Percentiles rank a stretch among this genome's conserved stretches.
phyloP scores from a whole-genome alignment of 257 asterid genomes.

The Nicotiana obtusifolia region DNA sequence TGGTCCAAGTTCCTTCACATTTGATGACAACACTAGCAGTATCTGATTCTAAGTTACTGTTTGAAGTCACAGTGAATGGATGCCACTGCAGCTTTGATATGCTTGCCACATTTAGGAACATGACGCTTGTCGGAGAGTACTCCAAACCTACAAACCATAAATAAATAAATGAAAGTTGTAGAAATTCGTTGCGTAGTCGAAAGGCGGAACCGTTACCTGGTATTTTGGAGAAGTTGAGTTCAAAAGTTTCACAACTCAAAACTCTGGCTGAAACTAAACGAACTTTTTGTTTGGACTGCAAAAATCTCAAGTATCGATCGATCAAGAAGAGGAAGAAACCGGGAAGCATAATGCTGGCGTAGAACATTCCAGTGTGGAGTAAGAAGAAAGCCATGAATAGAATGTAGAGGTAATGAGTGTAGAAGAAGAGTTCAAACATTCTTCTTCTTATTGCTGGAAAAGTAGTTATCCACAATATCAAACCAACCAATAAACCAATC shows the following conservation, averaged over 20 bases:
- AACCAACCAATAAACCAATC: slow-evolving; percentile 54
- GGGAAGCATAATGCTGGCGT: slow-evolving; percentile 89
- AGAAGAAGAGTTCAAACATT: slow-evolving; percentile 74
- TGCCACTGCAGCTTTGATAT: slow-evolving; percentile 97
- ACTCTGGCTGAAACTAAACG: slow-evolving; percentile 57
- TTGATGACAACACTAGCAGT: slow-evolving; percentile 68
- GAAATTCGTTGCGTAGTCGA: not conserved
- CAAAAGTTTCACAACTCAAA: slow-evolving; percentile 56
- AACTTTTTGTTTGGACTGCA: slow-evolving; percentile 62
- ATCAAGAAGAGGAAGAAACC: slow-evolving; percentile 73
- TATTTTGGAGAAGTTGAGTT: slow-evolving; percentile 78
- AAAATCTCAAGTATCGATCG: slow-evolving; percentile 76
- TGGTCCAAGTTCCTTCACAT: slow-evolving; percentile 86
- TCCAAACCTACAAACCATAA: slow-evolving; percentile 38
- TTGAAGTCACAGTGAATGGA: slow-evolving; percentile 86
- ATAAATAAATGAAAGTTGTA: not conserved
- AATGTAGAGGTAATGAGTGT: slow-evolving; percentile 84
- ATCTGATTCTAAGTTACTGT: slow-evolving; percentile 56
- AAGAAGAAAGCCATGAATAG: slow-evolving; percentile 72
- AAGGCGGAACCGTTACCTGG: slow-evolving; percentile 31
- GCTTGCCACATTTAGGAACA: slow-evolving; percentile 68
- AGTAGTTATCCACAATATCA: slow-evolving; percentile 62
- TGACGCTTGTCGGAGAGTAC: slow-evolving; percentile 69
- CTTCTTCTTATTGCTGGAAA: slow-evolving; percentile 64
- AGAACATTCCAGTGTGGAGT: slow-evolving; percentile 72